Evolutionary conservation across 768 basidiomycete genomes (phyloP).

Genomic region (Boletus vinaceobasis): DNA sequence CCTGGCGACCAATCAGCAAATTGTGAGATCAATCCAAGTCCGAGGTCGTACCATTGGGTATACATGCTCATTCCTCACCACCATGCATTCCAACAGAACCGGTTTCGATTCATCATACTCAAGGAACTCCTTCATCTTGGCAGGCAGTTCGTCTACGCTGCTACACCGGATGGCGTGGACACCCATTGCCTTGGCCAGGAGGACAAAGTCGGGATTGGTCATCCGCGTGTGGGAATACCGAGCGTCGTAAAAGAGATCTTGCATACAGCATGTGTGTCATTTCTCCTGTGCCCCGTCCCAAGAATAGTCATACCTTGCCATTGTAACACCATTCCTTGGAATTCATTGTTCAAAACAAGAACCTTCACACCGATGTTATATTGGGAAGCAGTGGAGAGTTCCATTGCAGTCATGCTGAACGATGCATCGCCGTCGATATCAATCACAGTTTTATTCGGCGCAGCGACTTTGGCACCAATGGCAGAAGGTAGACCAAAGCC

Average conservation of each 20-base stretch:
- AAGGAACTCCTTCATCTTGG: conserved; percentile 98
- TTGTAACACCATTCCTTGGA: conserved; percentile 99
- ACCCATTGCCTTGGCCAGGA: conserved; percentile 86
- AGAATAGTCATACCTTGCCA: conserved; percentile 77
- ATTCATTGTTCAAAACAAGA: conserved; percentile 90
- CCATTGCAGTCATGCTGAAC: conserved; percentile 99
- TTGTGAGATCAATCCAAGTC: not conserved
- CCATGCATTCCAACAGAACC: conserved; percentile 85
- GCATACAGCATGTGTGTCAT: conserved; percentile 4
- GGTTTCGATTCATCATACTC: conserved; percentile 89
- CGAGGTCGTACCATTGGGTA: conserved; percentile 73
- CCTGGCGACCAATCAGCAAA: conserved; percentile 38
- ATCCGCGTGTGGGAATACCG: conserved; percentile 97
- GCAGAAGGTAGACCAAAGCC: conserved; percentile 94
- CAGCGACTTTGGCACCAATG: conserved; percentile 96
- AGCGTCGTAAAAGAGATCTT: conserved; percentile 92
- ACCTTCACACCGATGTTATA: conserved; percentile 94
- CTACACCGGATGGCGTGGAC: conserved; percentile 85
- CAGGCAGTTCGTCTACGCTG: conserved; percentile 71
- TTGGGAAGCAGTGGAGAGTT: conserved; percentile 90
- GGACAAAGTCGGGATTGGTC: conserved; percentile 94
- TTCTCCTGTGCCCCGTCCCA: not conserved
- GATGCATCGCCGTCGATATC: conserved; percentile 98
- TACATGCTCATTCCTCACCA: conserved; percentile 82
- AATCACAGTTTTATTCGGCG: conserved; percentile 88